Evolutionary conservation across 2,329 filamentous ascomycete species (phyloP).

Genomic region (Chaetomium globosum): DNA sequence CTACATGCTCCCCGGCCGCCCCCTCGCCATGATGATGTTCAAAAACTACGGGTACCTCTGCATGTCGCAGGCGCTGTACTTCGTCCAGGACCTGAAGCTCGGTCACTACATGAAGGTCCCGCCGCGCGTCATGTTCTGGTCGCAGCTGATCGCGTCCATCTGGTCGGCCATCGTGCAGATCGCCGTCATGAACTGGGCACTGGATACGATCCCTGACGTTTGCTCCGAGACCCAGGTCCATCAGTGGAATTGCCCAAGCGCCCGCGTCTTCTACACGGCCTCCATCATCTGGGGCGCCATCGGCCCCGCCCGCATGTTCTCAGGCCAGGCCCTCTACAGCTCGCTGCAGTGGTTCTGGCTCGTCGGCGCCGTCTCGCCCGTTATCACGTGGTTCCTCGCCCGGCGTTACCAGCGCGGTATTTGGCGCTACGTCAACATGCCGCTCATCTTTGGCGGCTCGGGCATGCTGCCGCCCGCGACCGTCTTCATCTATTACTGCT

Average conservation of each 20-base stretch:
- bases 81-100: constrained; percentile 67
- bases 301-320: constrained; percentile 71
- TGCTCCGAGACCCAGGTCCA: constrained; percentile 58
- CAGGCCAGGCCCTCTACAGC: constrained; percentile 62
- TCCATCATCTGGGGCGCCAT: constrained; percentile 75
- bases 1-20: constrained; percentile 71
- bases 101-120: constrained; percentile 70
- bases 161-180: constrained; percentile 67
- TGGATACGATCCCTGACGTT: constrained; percentile 63
- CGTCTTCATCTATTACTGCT: constrained; percentile 70
- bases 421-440: constrained; percentile 68
- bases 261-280: constrained; percentile 65
- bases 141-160: constrained; percentile 61
- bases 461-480: constrained; percentile 69
- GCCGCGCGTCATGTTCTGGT: constrained; percentile 63
- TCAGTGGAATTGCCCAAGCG: constrained; percentile 60
- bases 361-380: constrained; percentile 63
- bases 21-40: constrained; percentile 77
- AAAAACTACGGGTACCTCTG: constrained; percentile 73
- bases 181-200: constrained; percentile 66
- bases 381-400: constrained; percentile 65
- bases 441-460: constrained; percentile 68
- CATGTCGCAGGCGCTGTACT: constrained; percentile 67
- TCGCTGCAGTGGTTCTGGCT: constrained; percentile 72
- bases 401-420: constrained; percentile 63